phyloP scores from a whole-genome alignment of 192 early-diverging fungal genomes.

The Rhizophagus sp. region DNA sequence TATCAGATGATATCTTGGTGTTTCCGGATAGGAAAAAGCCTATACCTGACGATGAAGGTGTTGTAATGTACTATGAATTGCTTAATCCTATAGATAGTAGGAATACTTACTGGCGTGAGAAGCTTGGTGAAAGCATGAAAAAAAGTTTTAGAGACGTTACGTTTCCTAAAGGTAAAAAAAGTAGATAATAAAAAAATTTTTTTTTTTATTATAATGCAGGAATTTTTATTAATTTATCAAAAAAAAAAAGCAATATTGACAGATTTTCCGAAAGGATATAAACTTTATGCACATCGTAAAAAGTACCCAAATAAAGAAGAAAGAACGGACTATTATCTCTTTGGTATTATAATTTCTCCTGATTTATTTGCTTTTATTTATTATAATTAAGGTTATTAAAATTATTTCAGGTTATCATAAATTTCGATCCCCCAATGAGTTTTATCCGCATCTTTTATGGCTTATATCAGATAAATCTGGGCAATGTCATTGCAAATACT shows the following conservation, averaged over 20 bases:
- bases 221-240: not conserved
- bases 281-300: constrained; percentile 1
- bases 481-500: constrained; percentile 2
- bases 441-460: not conserved
- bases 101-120: not conserved
- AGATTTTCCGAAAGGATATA: not conserved
- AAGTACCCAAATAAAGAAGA: not conserved
- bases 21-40: not conserved
- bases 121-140: not conserved
- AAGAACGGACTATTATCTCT: constrained; percentile 2
- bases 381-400: not conserved
- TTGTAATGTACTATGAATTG: not conserved
- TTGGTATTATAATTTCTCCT: not conserved
- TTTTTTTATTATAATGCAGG: not conserved
- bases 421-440: constrained; percentile 1
- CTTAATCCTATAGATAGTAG: not conserved
- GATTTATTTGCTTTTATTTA: not conserved
- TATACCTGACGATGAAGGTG: not conserved
- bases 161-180: not conserved
- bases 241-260: not conserved
- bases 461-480: constrained; percentile 1
- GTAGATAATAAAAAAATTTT: not conserved
- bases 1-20: not conserved
- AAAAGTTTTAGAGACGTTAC: not conserved
- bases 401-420: not conserved